phyloP scores from a whole-genome alignment of 176 grass and related monocot species.

The Stipa capillata region DNA sequence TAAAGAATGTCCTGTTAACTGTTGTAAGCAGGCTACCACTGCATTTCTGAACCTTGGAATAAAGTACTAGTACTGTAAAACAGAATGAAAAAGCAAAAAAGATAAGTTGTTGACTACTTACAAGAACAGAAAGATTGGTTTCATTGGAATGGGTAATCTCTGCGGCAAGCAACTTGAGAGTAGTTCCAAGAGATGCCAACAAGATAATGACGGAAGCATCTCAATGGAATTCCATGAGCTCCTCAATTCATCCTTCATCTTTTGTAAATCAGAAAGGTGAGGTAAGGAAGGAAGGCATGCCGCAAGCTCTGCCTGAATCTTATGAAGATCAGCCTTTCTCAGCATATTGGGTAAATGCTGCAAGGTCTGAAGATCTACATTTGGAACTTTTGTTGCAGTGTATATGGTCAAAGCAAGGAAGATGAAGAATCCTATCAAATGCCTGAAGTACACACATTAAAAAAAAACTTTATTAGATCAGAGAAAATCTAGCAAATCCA shows the following conservation, averaged over 20 bases:
- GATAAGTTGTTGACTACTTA: constrained; percentile 28
- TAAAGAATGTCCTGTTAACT: not conserved
- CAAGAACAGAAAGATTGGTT: constrained; percentile 46
- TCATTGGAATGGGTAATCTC: constrained; percentile 52
- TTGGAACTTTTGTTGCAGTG: constrained; percentile 80
- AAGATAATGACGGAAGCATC: constrained; percentile 43
- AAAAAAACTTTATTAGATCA: constrained; percentile 10
- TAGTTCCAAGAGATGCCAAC: constrained; percentile 68
- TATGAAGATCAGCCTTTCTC: constrained; percentile 64
- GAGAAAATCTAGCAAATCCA: not conserved
- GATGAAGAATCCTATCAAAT: constrained; percentile 94
- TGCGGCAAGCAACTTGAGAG: constrained; percentile 61
- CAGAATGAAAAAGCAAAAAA: not conserved
- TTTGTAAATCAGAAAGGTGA: constrained; percentile 66
- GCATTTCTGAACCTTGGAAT: not conserved
- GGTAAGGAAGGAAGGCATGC: constrained; percentile 72
- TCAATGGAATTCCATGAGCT: constrained; percentile 65
- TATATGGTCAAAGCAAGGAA: constrained; percentile 88
- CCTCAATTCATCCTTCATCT: constrained; percentile 60
- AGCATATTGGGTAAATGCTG: constrained; percentile 66
- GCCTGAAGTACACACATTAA: constrained; percentile 39
- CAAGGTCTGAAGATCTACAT: constrained; percentile 56
- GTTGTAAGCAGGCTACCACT: not conserved
- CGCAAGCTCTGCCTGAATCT: constrained; percentile 61
- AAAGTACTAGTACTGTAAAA: not conserved